These are phyloP conservation scores for Nitzschia sp. DNA, from an alignment of 108 stramenopile species.

Conservation along the genomic window DNA sequence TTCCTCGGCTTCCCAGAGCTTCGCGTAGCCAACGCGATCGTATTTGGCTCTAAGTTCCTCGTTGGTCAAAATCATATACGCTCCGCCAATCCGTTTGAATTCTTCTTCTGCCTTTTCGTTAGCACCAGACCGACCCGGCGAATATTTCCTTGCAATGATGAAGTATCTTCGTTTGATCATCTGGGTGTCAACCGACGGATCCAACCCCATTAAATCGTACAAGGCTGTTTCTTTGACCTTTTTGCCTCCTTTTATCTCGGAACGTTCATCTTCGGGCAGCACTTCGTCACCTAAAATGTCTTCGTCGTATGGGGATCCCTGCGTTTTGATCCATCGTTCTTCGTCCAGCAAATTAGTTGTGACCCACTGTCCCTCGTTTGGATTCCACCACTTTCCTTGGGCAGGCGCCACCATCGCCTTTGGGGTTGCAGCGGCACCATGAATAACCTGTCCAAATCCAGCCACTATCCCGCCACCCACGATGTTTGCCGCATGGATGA, in stretches of 20 bases:
- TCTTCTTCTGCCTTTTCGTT: constrained; percentile 58
- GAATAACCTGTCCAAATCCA: constrained; percentile 55
- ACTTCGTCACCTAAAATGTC: constrained; percentile 57
- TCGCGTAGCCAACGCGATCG: constrained; percentile 57
- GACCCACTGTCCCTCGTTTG: constrained; percentile 58
- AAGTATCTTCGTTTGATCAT: constrained; percentile 92
- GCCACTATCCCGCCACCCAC: constrained; percentile 43
- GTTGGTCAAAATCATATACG: constrained; percentile 75
- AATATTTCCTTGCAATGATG: constrained; percentile 81
- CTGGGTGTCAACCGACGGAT: constrained; percentile 59
- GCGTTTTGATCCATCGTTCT: constrained; percentile 31
- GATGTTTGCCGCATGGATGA: constrained; percentile 41
- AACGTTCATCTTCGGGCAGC: constrained; percentile 13
- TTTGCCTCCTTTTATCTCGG: neutral
- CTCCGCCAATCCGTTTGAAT: constrained; percentile 72
- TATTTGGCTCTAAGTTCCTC: constrained; percentile 60
- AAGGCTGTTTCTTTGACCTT: constrained; percentile 58
- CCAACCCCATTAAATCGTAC: constrained; percentile 75
- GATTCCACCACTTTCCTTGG: constrained; percentile 70
- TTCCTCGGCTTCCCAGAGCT: constrained; percentile 43
- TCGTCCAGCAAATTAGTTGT: constrained; percentile 57
- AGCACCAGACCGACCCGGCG: constrained; percentile 78
- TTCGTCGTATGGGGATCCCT: constrained; percentile 43
- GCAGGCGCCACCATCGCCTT: constrained; percentile 53
- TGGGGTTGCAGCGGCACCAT: constrained; percentile 55